phyloP scores from a whole-genome alignment of 257 asterid genomes.

The Nicotiana benthamiana region DNA sequence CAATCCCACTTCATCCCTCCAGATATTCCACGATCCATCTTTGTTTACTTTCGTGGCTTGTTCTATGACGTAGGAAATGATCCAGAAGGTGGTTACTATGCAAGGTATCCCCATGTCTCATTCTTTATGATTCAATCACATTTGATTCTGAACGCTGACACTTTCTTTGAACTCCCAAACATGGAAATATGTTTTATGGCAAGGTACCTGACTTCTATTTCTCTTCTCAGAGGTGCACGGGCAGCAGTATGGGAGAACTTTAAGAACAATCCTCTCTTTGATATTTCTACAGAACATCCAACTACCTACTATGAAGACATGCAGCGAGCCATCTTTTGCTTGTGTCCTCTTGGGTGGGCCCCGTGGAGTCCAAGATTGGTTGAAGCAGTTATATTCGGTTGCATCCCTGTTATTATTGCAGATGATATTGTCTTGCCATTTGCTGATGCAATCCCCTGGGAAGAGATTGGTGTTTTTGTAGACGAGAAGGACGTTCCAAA shows the following conservation, averaged over 20 bases:
- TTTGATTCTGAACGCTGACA: neutral
- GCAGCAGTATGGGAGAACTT: conserved; percentile 96
- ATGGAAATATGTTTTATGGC: neutral
- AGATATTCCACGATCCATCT: conserved; percentile 77
- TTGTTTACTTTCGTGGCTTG: conserved; percentile 86
- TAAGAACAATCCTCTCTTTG: conserved; percentile 79
- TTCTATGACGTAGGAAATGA: conserved; percentile 79
- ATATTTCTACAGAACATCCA: conserved; percentile 84
- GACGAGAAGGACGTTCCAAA: conserved; percentile 79
- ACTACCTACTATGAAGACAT: conserved; percentile 83
- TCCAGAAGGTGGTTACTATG: conserved; percentile 91
- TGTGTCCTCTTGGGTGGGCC: conserved; percentile 99
- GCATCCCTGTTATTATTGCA: conserved; percentile 86
- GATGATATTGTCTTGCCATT: conserved; percentile 86
- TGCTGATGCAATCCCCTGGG: conserved; percentile 98
- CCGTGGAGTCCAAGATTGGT: conserved; percentile 97
- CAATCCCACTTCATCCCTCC: conserved; percentile 83
- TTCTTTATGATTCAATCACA: neutral
- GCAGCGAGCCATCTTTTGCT: conserved; percentile 82
- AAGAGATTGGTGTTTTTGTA: conserved; percentile 79
- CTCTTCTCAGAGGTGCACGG: conserved; percentile 60
- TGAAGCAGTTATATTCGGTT: conserved; percentile 86
- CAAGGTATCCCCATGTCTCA: conserved; percentile 37
- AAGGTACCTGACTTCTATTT: neutral
- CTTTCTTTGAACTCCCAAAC: neutral